Evolutionary conservation across 345 rosid genomes (phyloP).

Genomic region (Euclidium syriacum): DNA sequence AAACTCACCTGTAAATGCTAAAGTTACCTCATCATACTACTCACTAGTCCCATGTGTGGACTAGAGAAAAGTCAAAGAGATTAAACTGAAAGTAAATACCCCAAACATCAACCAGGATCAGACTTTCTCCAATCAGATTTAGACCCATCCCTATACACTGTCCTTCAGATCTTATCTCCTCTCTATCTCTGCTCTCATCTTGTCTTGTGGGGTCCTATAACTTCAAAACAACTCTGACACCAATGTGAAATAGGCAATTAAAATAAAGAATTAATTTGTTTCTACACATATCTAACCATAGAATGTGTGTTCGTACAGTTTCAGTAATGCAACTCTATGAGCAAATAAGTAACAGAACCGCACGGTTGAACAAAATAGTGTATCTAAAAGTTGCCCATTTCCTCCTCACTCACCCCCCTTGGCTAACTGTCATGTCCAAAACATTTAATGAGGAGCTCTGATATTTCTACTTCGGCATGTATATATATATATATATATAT

Average conservation of each 20-base stretch:
- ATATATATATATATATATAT: slow-evolving; percentile 48
- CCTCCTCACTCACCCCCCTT: slow-evolving; percentile 26
- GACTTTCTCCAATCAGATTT: slow-evolving; percentile 56
- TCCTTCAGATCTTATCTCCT: slow-evolving; percentile 52
- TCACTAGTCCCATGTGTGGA: neutral
- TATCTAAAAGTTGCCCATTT: slow-evolving; percentile 19
- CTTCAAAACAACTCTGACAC: slow-evolving; percentile 23
- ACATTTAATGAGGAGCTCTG: slow-evolving; percentile 39
- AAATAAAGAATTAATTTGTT: neutral
- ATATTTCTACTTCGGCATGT: slow-evolving; percentile 16
- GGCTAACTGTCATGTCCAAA: slow-evolving; percentile 45
- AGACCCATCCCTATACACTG: slow-evolving; percentile 51
- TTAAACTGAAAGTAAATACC: slow-evolving; percentile 25
- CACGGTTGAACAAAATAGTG: slow-evolving; percentile 29
- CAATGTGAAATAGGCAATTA: neutral
- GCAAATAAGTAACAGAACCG: slow-evolving; percentile 28
- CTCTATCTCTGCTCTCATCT: slow-evolving; percentile 26
- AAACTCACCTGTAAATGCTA: neutral
- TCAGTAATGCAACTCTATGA: slow-evolving; percentile 30
- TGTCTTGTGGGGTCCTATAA: slow-evolving; percentile 61
- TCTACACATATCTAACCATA: slow-evolving; percentile 15
- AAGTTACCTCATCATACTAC: neutral
- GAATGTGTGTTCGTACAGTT: slow-evolving; percentile 51
- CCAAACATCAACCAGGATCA: slow-evolving; percentile 36
- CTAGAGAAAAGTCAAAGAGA: slow-evolving; percentile 7